Evolutionary conservation across 2,329 filamentous ascomycete genomes (phyloP), one percentile per base, ranked within the genome.

Genomic region (Samsoniella hepiali): DNA sequence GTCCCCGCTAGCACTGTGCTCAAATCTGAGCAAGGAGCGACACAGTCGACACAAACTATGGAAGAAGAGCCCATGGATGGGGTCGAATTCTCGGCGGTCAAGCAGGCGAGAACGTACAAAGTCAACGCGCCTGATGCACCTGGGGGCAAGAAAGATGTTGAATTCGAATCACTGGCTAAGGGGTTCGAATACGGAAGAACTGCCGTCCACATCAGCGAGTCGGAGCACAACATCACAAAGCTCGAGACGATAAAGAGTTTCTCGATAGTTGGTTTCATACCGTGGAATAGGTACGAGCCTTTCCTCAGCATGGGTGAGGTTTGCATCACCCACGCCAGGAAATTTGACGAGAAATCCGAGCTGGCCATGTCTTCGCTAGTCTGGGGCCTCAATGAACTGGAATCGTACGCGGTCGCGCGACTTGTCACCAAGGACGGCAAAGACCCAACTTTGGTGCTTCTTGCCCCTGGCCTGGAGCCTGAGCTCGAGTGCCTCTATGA

Each of bases 161-260:
- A 90, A 34, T 87, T 87, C 64, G 93, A 96, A 15, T 86, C 91
- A 17, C 82, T 99, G 44, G 91, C 91, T n/a, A 96, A 93, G 73
- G 95, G 95, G 0, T 99, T 94, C 71, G 88, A 92, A 71, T 99
- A 99, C 73, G 95, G 95, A 53, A 85, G 93, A 63, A 97, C 94
- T 0, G 92, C 91, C 2, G 94, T 99, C 1, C 88, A 90, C 68
- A 97, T 99, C 68, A 91, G 87, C 67, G 88, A 93, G 69, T 90
- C 90, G 0, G 94, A 99, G 70, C 84, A 89, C 73, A 92, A 93
- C 68, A 87, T 97, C 63, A 96, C 92, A n/a, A 93, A 90, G 67
- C 82, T 97, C 40, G 89, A 96, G 70, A 95, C 92, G 0, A 76
- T 79, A 10, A 88, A 90, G 64, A 83, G 84, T 8, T 87, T 98